Evolutionary conservation across 345 rosid genomes (phyloP).

Genomic region (Populus simonii): DNA sequence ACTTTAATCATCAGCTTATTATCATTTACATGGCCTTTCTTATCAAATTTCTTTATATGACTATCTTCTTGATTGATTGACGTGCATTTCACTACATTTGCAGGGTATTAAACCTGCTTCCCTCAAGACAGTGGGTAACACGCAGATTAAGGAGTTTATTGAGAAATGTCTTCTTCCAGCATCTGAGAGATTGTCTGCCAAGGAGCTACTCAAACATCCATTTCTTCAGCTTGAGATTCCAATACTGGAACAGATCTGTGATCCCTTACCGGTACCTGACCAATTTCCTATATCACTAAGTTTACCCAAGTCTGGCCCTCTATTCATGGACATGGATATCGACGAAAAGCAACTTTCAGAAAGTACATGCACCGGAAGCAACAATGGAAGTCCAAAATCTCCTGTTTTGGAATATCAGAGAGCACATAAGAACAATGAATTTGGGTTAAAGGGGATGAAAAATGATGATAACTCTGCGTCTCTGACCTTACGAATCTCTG

Average conservation of each 20-base stretch:
- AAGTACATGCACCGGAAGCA: slow-evolving; percentile 40
- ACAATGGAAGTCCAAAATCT: slow-evolving; percentile 28
- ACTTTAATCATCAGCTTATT: not conserved
- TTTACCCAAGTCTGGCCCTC: slow-evolving; percentile 53
- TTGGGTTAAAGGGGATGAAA: slow-evolving; percentile 48
- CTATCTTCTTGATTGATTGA: slow-evolving; percentile 5
- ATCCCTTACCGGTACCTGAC: slow-evolving; percentile 38
- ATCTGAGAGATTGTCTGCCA: slow-evolving; percentile 64
- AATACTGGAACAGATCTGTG: slow-evolving; percentile 47
- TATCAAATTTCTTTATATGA: not conserved
- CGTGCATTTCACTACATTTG: not conserved
- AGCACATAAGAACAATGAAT: slow-evolving; percentile 44
- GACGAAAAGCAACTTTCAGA: slow-evolving; percentile 40
- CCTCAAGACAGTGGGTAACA: slow-evolving; percentile 55
- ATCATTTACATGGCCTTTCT: not conserved
- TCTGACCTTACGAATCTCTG: slow-evolving; percentile 60
- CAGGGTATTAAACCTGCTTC: slow-evolving; percentile 75
- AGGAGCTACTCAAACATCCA: slow-evolving; percentile 62
- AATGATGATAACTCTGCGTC: slow-evolving; percentile 40
- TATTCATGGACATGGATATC: slow-evolving; percentile 58
- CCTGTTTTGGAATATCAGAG: slow-evolving; percentile 48
- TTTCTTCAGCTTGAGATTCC: slow-evolving; percentile 42
- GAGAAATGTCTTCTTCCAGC: slow-evolving; percentile 80
- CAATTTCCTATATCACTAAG: not conserved
- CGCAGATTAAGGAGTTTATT: slow-evolving; percentile 58